phyloP scores from a whole-genome alignment of 164 flowering plant species.

The Malania oleifera region DNA sequence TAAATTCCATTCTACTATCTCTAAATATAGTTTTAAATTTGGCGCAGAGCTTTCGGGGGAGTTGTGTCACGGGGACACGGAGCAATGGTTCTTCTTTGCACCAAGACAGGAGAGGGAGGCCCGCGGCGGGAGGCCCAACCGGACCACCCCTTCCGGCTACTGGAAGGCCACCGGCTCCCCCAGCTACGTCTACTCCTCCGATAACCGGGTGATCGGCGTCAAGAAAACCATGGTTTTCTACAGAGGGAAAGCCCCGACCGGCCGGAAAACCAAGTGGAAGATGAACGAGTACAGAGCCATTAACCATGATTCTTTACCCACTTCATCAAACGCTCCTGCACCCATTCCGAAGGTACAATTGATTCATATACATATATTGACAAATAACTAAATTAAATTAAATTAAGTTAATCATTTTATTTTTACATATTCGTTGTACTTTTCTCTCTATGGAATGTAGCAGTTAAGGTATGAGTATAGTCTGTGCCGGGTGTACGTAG shows the following conservation, averaged over 20 bases:
- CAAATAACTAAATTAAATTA: no score
- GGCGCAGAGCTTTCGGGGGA: slow-evolving; percentile 40
- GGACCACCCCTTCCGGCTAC: slow-evolving; percentile 49
- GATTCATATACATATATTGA: no score
- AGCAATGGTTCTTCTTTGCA: slow-evolving; percentile 66
- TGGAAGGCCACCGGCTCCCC: slow-evolving; percentile 84
- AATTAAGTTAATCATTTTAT: no score
- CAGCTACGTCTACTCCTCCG: slow-evolving; percentile 38
- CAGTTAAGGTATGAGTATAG: background rate
- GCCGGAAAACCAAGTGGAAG: slow-evolving; percentile 58
- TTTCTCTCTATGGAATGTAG: no score
- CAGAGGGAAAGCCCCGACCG: slow-evolving; percentile 51
- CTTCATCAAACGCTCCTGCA: no score
- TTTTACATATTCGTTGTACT: no score
- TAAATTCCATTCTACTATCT: background rate
- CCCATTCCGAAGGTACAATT: no score
- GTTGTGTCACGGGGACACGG: slow-evolving; percentile 35
- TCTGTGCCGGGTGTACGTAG: background rate
- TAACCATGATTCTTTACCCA: background rate
- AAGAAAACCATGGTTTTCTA: slow-evolving; percentile 69
- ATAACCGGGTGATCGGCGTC: slow-evolving; percentile 36
- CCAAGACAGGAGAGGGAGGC: slow-evolving; percentile 59
- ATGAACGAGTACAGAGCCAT: slow-evolving; percentile 42
- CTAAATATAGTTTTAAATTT: background rate
- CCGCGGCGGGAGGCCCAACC: slow-evolving; percentile 54